Evolutionary conservation across 2,329 filamentous ascomycete species (phyloP).

Genomic region (Hypoxylon sp.): DNA sequence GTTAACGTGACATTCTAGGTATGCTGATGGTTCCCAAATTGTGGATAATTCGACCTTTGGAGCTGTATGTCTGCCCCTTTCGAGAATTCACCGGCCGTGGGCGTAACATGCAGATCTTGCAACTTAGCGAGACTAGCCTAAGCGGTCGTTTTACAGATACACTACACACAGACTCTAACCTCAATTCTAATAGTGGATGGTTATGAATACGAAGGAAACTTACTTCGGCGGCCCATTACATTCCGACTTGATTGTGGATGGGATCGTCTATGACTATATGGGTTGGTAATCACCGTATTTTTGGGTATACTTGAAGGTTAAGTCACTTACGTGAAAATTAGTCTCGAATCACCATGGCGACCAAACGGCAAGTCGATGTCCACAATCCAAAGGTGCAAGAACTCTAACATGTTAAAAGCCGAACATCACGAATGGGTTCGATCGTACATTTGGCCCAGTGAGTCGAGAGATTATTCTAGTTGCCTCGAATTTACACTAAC

Average conservation of each 20-base stretch:
- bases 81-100: slow-evolving; percentile 1
- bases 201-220: slow-evolving; percentile 75
- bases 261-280: slow-evolving; percentile 76
- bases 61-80: slow-evolving; percentile 52
- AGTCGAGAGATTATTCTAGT: slow-evolving; percentile 30
- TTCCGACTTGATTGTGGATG: slow-evolving; percentile 74
- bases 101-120: slow-evolving; percentile 11
- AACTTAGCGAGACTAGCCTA: not conserved
- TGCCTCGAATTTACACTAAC: slow-evolving; percentile 24
- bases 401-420: slow-evolving; percentile 55
- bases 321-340: slow-evolving; percentile 46
- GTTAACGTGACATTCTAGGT: slow-evolving; percentile 50
- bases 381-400: not conserved
- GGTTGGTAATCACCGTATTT: slow-evolving; percentile 43
- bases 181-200: slow-evolving; percentile 63
- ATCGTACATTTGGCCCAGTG: slow-evolving; percentile 72
- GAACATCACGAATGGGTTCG: slow-evolving; percentile 75
- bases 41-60: slow-evolving; percentile 68
- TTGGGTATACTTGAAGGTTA: not conserved
- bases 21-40: slow-evolving; percentile 66
- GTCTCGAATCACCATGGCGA: slow-evolving; percentile 75
- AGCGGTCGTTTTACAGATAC: not conserved
- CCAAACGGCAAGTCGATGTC: slow-evolving; percentile 58
- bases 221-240: slow-evolving; percentile 74
- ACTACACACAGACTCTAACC: slow-evolving; percentile 18